phyloP scores from a whole-genome alignment of 805 yeast genomes.

The Starmerella tilneyi region DNA sequence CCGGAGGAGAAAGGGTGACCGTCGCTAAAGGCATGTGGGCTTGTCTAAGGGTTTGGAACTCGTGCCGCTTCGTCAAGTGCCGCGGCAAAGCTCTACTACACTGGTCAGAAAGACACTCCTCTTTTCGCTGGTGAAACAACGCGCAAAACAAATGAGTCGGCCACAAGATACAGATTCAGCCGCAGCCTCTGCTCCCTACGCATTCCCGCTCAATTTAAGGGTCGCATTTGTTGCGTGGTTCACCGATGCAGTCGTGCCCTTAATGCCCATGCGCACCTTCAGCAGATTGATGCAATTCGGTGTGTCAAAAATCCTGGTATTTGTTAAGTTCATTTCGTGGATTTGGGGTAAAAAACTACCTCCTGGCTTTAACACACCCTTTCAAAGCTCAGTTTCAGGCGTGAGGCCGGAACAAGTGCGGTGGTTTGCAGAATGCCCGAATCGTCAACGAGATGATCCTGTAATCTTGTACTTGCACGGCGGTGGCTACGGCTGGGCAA shows the following conservation, averaged over 20 bases:
- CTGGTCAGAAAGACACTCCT: too few species aligned
- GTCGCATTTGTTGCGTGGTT: not conserved
- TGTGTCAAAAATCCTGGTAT: not conserved
- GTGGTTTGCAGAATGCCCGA: constrained; percentile 22
- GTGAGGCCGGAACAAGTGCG: constrained; percentile 4
- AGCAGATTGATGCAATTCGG: not conserved
- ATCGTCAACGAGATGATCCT: constrained; percentile 21
- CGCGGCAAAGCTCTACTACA: too few species aligned
- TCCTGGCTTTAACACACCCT: not conserved
- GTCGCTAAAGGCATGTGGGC: too few species aligned
- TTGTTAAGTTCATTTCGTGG: not conserved
- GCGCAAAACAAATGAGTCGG: too few species aligned
- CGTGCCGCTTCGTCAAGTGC: too few species aligned
- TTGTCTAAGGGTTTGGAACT: too few species aligned
- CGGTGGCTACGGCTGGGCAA: constrained; percentile 22
- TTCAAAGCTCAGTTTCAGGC: not conserved
- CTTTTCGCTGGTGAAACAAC: too few species aligned
- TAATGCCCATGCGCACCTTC: not conserved
- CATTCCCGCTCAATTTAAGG: not conserved
- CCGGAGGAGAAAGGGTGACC: too few species aligned
- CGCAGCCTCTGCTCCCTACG: too few species aligned
- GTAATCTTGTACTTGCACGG: constrained; percentile 25
- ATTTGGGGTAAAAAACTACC: not conserved
- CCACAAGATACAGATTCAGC: too few species aligned
- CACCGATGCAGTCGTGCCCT: not conserved